A percentile compares a stretch with the other conserved stretches of the same genome.
Conservation (phyloP, 495 filamentous ascomycete species). For the Aspergillus bertholletiae region DNA sequence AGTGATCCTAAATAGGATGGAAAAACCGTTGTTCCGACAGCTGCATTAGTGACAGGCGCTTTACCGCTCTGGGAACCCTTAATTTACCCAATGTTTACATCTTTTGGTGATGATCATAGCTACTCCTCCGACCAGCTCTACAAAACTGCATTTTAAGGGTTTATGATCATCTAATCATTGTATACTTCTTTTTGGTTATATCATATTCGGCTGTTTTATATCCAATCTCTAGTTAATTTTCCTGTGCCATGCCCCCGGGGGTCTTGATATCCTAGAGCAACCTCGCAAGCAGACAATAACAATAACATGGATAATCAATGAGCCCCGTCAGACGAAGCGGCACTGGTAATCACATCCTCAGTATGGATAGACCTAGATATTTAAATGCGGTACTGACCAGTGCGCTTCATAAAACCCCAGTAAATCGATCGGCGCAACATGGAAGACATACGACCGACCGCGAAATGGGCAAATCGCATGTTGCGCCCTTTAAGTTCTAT, state of each 20-base stretch:
- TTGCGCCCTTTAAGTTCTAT: conserved; percentile 45
- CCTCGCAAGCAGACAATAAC: conserved; percentile 4
- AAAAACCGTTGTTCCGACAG: neutral
- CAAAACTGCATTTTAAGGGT: conserved; percentile 12
- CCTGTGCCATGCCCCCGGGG: neutral
- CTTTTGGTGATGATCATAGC: conserved; percentile 12
- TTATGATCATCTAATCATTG: neutral
- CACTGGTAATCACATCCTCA: neutral
- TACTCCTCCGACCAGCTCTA: neutral
- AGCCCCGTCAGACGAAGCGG: neutral
- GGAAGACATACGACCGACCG: conserved; percentile 42
- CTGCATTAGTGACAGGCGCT: conserved; percentile 6
- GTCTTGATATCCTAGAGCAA: neutral
- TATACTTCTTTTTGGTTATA: conserved; percentile 8
- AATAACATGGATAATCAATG: conserved; percentile 15
- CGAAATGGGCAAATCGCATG: conserved; percentile 48
- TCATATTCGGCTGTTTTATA: conserved; percentile 5
- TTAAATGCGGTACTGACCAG: neutral
- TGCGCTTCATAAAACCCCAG: neutral
- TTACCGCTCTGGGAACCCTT: conserved; percentile 20
- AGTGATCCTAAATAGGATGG: too few species aligned
- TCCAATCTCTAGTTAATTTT: neutral
- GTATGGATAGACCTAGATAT: neutral
- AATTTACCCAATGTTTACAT: conserved; percentile 27
- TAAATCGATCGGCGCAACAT: conserved; percentile 21